These are phyloP conservation scores for Clitopilus hobsonii DNA, from an alignment of 768 basidiomycete species.

Conservation along the genomic window DNA sequence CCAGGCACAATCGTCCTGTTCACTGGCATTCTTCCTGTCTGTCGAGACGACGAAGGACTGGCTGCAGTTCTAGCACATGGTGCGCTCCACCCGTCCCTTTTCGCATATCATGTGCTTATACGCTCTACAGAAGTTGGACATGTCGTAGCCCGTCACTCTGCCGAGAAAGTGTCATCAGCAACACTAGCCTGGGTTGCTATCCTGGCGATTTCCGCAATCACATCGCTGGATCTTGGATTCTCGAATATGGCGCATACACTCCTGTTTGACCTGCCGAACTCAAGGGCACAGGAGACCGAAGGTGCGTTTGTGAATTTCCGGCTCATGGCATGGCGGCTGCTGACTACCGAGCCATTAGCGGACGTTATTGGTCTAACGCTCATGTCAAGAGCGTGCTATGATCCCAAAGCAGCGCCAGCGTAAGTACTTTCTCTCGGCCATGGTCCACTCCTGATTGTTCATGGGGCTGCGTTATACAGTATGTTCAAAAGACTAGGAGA, in stretches of 20 bases:
- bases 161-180: conserved; percentile 51
- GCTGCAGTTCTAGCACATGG: conserved; percentile 86
- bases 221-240: conserved; percentile 53
- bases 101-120: background rate
- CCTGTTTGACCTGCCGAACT: conserved; percentile 75
- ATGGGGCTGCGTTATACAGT: conserved; percentile 28
- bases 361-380: conserved; percentile 82
- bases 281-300: conserved; percentile 77
- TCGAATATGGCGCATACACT: conserved; percentile 41
- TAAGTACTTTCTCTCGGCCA: conserved; percentile 25
- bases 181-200: conserved; percentile 35
- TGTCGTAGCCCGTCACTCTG: conserved; percentile 39
- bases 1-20: conserved; percentile 79
- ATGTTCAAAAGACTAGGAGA: conserved; percentile 67
- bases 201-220: conserved; percentile 37
- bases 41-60: conserved; percentile 73
- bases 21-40: conserved; percentile 82
- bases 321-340: background rate
- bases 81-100: conserved; percentile 21
- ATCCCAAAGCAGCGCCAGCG: conserved; percentile 75
- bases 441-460: background rate
- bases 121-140: conserved; percentile 69
- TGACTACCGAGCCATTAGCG: conserved; percentile 36
- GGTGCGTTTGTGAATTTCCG: conserved; percentile 34
- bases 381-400: conserved; percentile 81